Evolutionary conservation across 2,329 filamentous ascomycete species (phyloP), one percentile per base, ranked within the genome.

Genomic region (Lasiodiplodia sp.): DNA sequence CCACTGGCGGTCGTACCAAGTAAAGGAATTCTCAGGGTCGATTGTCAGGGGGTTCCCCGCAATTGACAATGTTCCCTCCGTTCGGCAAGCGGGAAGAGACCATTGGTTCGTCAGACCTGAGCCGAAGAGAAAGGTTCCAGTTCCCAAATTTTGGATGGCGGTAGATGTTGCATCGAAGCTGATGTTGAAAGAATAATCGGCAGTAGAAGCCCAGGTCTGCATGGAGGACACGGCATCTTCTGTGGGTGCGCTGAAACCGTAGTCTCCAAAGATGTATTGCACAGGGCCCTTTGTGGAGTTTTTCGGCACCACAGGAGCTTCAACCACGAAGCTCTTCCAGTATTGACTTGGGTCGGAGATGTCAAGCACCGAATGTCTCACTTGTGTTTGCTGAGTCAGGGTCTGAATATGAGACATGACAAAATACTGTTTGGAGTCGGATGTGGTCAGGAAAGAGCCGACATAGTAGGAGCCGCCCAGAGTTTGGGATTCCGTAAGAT

Each of bases 1-100:
- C 21, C n/a, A 53, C 11, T 53, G 51, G 6, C 51, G 51, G 23
- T 53, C 51, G 51, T 53, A 53, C 51, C 51, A 53, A 14, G 51
- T 53, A 4, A 28, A 16, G 11, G 51, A 53, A 14, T 53, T 53
- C 11, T 16, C 10, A 1, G 51, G 7, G 51, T 53, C 51, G 23
- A 53, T 53, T 6, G 51, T 28, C 21, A 12, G 23, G 7, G 25
- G 1, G 10, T 8, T 11, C 10, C 21, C 51, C 4, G 25, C 23
- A 8, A 53, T 25, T 4, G 51, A 25, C 7, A 53, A 11, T 1
- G 51, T 53, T 21, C 51, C 51, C 7, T 21, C n/a, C 0, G 51
- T 53, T 21, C 21, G 21, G 23, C 51, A 10, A 12, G 51, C 51
- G 1, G 51, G 23, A 4, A 53, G n/a, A 16, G 10, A 12, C 51